phyloP scores from a whole-genome alignment of 2,329 filamentous ascomycete genomes.

The Fulvia fulva region DNA sequence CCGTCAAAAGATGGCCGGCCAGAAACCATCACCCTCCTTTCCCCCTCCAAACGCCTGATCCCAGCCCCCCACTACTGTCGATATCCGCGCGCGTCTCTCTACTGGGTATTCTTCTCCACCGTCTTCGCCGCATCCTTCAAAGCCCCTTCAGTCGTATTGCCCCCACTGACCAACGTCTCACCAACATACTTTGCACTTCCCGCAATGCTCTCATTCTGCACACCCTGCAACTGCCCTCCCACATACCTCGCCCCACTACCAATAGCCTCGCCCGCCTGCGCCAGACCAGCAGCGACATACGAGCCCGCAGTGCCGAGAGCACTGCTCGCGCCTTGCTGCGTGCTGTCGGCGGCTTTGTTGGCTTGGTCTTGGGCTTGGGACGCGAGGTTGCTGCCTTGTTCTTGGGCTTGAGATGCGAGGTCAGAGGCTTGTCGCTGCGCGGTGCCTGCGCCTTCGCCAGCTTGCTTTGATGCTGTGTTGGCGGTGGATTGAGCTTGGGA shows the following conservation, averaged over 20 bases:
- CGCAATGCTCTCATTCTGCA: neutral
- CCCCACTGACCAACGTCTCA: neutral
- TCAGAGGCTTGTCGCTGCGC: neutral
- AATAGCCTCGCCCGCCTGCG: neutral
- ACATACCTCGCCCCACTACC: conserved; percentile 1
- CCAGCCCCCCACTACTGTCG: no score
- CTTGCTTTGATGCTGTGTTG: neutral
- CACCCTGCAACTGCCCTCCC: neutral
- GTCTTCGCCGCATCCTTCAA: neutral
- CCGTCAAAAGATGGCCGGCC: no score
- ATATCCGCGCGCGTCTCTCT: neutral
- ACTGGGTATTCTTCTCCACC: neutral
- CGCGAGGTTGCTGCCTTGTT: neutral
- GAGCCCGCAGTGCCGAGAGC: neutral
- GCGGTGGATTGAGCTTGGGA: neutral
- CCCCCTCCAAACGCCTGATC: no score
- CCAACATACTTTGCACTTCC: conserved; percentile 2
- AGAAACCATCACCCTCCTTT: no score
- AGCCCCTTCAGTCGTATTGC: neutral
- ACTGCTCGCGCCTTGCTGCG: neutral
- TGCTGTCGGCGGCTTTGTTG: neutral
- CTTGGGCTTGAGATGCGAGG: neutral
- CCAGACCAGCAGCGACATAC: conserved; percentile 1
- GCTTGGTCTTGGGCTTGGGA: neutral
- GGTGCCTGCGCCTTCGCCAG: neutral